Percentiles rank a stretch among this genome's conserved stretches.
Conservation (phyloP, 352 stramenopile genomes). For the Globisporangium perplexum region DNA sequence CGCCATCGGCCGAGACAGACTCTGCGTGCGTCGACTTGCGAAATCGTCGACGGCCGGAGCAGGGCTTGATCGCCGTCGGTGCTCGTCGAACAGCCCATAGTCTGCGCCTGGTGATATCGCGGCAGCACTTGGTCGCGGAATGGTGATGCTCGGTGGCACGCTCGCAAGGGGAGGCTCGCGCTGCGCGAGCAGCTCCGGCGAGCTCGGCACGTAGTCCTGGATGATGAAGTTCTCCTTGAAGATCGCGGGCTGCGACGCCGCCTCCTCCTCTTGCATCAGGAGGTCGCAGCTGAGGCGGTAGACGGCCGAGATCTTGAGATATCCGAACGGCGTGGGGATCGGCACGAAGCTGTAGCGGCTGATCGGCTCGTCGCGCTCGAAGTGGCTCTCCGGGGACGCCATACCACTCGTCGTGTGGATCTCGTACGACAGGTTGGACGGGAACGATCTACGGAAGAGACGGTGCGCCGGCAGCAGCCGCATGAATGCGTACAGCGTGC, state of each 20-base stretch:
- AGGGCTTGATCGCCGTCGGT: slow-evolving; percentile 13
- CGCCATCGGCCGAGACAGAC: slow-evolving; percentile 72
- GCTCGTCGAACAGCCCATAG: slow-evolving; percentile 4
- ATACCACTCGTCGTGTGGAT: slow-evolving; percentile 28
- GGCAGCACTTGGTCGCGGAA: slow-evolving; percentile 7
- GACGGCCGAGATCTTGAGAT: slow-evolving; percentile 53
- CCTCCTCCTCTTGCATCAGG: slow-evolving; percentile 26
- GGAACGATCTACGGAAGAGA: slow-evolving; percentile 62
- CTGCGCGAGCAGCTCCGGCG: slow-evolving; percentile 30
- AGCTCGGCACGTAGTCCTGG: slow-evolving; percentile 77
- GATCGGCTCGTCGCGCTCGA: slow-evolving; percentile 38
- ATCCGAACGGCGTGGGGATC: slow-evolving; percentile 73
- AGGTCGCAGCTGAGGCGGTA: slow-evolving; percentile 63
- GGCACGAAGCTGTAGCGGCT: slow-evolving; percentile 73
- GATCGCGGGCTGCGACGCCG: slow-evolving; percentile 26
- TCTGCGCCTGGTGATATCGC: slow-evolving; percentile 9
- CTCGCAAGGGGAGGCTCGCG: slow-evolving; percentile 1
- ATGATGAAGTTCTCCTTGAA: slow-evolving; percentile 78
- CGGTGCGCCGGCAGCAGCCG: slow-evolving; percentile 62
- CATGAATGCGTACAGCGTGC: slow-evolving; percentile 74
- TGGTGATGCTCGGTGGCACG: background rate
- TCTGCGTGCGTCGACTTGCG: slow-evolving; percentile 20
- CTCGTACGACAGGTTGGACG: slow-evolving; percentile 55
- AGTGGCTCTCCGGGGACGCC: slow-evolving; percentile 15
- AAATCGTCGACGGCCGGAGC: slow-evolving; percentile 14